Base-by-base conservation (phyloP, 805 yeast species). In the Nakazawaea populi region DNA sequence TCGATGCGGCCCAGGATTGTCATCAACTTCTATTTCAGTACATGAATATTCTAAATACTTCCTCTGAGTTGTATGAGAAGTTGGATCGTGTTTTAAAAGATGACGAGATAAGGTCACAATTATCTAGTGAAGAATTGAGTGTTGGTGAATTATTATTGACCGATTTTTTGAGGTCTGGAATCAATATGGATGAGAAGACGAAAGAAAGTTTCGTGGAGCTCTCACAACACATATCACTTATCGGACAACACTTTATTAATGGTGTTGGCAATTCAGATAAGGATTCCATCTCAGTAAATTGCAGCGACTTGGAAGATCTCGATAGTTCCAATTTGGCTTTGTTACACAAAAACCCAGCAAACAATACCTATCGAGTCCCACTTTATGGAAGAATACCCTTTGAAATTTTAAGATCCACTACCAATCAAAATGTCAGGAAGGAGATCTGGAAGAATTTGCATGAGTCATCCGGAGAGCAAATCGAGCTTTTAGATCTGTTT, bases 121-220 rank as follows among this genome's bases (percentile, higher is more conserved):
- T 92, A n/a, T 65, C 84, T 4, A 65, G 69, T 1, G 99, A 94
- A 66, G 97, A 94, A 60, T 63, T 80, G 11, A 79, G 83, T 48
- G 98, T 91, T 2, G 99, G 96, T 0, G 76, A 80, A 48, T 78
- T 91, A 45, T 72, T 94, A 29, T 72, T 85, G 55, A 81, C 86
- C 42, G 99, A 94, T 66, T 94, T 94, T 61, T 87, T 87, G 57
- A 83, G 89, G 56, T 88, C 96, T 0, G 99, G 98, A 0, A 87
- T 91, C 34, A 85, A 84, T 60, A 83, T 90, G 84, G 83, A 80
- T 56, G 79, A 74, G 27, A 68, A 72, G 28, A 77, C 85, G 1
- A 74, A 92, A 52, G 73, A 78, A 11, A 76, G 80, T 54, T 94
- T 92, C 63, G 89, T 94, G 34, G 76, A 79, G 24, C 67, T 89